Evolutionary conservation across 805 yeast genomes (phyloP), one percentile per base, ranked within the genome.

Genomic region (Ogataea trehaloabstinens): DNA sequence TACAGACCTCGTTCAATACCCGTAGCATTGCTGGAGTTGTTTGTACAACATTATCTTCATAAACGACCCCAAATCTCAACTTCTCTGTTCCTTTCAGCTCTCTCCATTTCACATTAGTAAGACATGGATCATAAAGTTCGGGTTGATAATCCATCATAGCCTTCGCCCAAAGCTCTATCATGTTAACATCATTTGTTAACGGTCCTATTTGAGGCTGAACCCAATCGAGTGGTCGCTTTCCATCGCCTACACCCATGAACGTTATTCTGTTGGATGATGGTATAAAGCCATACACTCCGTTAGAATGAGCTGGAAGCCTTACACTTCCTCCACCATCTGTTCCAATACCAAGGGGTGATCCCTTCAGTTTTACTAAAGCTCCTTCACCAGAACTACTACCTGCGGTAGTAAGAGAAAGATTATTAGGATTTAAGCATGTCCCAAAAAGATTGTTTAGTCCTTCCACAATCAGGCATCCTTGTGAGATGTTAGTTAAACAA

Each of bases 311-410:
- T 3, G 85, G 85, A 8, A 68, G 67, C 35, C 85, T 64, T 30
- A 79, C 70, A 18, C 78, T 70, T 0, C 85, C 85, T 37, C 84
- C 85, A 42, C 78, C 76, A 51, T 78, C 85, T 12, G 81, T 72
- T 7, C 84, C 83, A 32, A 77, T 60, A 4, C 83, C 86, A 25
- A 78, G 46, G 1, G 73, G 69, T 10, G 80, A 70, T 4, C 79
- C 83, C 35, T 68, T 71, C 54, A 72, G 64, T 2, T 71, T 77
- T 25, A 76, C 67, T 37, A 76, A 52, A 0, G 82, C 74, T 37
- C 81, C 80, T 55, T 78, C 84, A 31, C 85, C 85, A 15, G 80
- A 76, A 6, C 80, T 73, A 3, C 80, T 73, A 6, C 85, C 85
- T 41, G 83, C 82, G 4, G 78, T 69, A 12, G 79, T 68, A 41